A percentile compares a stretch with the other conserved stretches of the same genome.
Conservation (phyloP, 768 basidiomycete genomes). For the Naganishia antarctica region DNA sequence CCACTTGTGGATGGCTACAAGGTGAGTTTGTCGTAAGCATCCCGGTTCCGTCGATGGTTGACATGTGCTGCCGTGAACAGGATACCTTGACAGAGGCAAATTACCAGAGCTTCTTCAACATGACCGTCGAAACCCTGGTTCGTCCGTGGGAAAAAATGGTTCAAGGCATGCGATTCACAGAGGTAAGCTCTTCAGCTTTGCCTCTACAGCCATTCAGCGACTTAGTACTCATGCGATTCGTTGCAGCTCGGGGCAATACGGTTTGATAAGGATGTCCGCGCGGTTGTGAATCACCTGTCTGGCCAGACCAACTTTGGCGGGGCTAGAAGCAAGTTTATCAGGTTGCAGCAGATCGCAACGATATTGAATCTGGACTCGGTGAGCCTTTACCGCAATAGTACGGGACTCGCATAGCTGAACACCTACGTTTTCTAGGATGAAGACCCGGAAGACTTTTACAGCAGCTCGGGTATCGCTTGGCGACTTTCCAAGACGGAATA, state of each 20-base stretch:
- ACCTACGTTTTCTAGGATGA: constrained; percentile 63
- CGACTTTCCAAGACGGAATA: constrained; percentile 73
- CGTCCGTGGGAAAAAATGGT: constrained; percentile 92
- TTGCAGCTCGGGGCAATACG: constrained; percentile 85
- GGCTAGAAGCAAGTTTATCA: constrained; percentile 80
- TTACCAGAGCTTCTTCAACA: constrained; percentile 76
- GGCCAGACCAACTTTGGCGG: constrained; percentile 87
- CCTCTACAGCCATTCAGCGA: too few relatives aligned
- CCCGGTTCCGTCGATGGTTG: too few relatives aligned
- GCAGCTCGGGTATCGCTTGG: constrained; percentile 86
- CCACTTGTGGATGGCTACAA: constrained; percentile 77
- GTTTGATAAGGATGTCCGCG: constrained; percentile 85
- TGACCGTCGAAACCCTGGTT: constrained; percentile 80
- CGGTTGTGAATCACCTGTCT: constrained; percentile 74
- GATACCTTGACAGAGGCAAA: constrained; percentile 82
- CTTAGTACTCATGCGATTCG: too few relatives aligned
- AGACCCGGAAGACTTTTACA: constrained; percentile 90
- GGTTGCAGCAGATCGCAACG: constrained; percentile 88
- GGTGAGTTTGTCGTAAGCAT: too few relatives aligned
- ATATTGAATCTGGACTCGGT: constrained; percentile 73
- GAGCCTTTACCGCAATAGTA: constrained; percentile 25
- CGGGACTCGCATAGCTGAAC: constrained; percentile 41
- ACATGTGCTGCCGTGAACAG: too few relatives aligned
- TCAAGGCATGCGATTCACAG: constrained; percentile 73
- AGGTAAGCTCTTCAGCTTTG: constrained; percentile 58